phyloP scores from a whole-genome alignment of 306 rosid genomes.

The Benincasa hispida region DNA sequence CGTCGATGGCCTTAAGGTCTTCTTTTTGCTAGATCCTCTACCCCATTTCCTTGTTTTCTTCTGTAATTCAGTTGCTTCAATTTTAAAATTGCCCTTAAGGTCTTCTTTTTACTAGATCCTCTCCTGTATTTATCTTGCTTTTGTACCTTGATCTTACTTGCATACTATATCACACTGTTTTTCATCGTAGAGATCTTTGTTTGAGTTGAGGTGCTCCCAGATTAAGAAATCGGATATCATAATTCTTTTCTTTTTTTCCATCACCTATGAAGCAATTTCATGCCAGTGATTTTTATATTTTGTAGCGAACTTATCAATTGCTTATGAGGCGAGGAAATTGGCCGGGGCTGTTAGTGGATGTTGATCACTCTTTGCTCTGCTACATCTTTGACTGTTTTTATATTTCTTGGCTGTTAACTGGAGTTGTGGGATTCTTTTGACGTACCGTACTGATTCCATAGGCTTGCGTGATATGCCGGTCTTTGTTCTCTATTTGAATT shows the following conservation, averaged over 20 bases:
- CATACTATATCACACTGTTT: not conserved
- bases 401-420: not conserved
- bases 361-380: not conserved
- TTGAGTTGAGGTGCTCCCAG: not conserved
- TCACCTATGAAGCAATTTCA: not conserved
- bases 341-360: not conserved
- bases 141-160: not conserved
- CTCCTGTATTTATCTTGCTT: not conserved
- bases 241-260: too few species aligned
- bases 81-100: not conserved
- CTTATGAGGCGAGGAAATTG: not conserved
- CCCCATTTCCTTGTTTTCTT: not conserved
- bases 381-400: not conserved
- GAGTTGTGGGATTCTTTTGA: not conserved
- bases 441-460: not conserved
- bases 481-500: not conserved
- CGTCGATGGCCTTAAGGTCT: conserved; percentile 94
- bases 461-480: not conserved
- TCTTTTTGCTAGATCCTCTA: not conserved
- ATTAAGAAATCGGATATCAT: not conserved
- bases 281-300: not conserved
- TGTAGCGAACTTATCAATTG: not conserved
- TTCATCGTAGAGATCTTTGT: not conserved
- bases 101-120: too few species aligned
- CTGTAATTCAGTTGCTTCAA: not conserved